These are phyloP conservation scores for Ailanthus altissimus DNA, from an alignment of 345 rosid genomes.

Conservation along the genomic window DNA sequence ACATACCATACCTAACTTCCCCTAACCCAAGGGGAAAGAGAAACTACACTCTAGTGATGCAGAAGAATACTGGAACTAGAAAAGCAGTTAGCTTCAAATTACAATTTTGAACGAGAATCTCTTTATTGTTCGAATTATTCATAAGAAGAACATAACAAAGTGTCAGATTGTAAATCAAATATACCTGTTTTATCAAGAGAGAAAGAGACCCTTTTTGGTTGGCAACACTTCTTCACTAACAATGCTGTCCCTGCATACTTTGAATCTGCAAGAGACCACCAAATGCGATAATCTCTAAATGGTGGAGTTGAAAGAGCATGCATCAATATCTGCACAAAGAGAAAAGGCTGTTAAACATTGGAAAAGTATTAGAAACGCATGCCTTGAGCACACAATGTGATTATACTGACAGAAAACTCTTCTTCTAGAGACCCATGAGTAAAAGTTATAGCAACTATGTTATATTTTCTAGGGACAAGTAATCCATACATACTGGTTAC, in stretches of 20 bases:
- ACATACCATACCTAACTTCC: not conserved
- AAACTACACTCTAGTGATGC: not conserved
- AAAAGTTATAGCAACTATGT: no score
- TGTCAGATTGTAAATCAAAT: conserved; percentile 9
- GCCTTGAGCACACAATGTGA: conserved; percentile 1
- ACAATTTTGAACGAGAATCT: not conserved
- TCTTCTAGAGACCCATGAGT: not conserved
- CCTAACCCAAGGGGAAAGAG: not conserved
- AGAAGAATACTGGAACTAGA: not conserved
- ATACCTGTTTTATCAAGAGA: conserved; percentile 74
- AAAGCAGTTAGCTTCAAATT: not conserved
- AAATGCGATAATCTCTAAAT: conserved; percentile 67
- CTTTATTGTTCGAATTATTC: not conserved
- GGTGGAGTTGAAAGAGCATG: conserved; percentile 81
- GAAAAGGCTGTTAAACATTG: not conserved
- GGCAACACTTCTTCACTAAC: conserved; percentile 76
- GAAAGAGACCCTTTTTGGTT: conserved; percentile 64
- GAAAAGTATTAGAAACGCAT: not conserved
- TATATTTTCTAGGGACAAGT: no score
- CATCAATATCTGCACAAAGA: conserved; percentile 57
- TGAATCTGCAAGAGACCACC: conserved; percentile 98
- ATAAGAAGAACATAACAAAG: conserved; percentile 10
- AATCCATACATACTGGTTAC: no score
- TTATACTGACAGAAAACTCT: not conserved
- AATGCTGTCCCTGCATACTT: conserved; percentile 98